A percentile compares a stretch with the other conserved stretches of the same genome.
These are phyloP conservation scores for Yamadazyma taylorii DNA, from an alignment of 1,139 yeast genomes.

Conservation along the genomic window DNA sequence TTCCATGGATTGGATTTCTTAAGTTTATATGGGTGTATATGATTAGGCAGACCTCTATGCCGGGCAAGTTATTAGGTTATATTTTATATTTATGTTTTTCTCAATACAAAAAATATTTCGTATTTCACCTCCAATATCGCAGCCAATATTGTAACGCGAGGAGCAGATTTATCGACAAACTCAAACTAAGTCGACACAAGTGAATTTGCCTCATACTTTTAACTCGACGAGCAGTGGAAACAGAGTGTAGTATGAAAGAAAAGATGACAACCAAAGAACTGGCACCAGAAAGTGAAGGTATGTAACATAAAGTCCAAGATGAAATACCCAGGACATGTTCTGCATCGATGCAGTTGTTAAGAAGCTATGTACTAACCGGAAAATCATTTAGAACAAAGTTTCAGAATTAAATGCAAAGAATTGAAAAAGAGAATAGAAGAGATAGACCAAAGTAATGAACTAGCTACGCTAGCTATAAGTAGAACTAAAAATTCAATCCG, in stretches of 20 bases:
- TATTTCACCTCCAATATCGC: too few species aligned
- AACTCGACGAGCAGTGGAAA: too few species aligned
- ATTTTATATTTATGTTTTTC: too few species aligned
- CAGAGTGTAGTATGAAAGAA: background rate
- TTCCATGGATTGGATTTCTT: too few species aligned
- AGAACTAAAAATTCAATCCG: constrained; percentile 78
- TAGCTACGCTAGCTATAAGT: constrained; percentile 72
- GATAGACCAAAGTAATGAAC: constrained; percentile 78
- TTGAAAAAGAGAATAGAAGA: constrained; percentile 70
- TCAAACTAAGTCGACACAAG: background rate
- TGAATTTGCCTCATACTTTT: background rate
- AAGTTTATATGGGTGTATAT: background rate
- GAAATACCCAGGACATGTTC: too few species aligned
- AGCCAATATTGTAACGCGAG: too few species aligned
- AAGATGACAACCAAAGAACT: constrained; percentile 25
- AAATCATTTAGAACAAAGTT: constrained; percentile 34
- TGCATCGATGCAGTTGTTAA: too few species aligned
- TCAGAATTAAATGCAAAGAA: constrained; percentile 66
- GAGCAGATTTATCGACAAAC: too few species aligned
- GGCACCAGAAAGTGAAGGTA: constrained; percentile 46
- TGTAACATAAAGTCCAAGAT: constrained; percentile 19
- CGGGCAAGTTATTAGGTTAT: background rate
- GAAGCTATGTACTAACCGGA: constrained; percentile 5
- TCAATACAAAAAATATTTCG: too few species aligned
- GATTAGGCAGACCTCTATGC: background rate